Percentiles rank a stretch among this genome's conserved stretches.
Evolutionary conservation across 2,329 filamentous ascomycete species (phyloP).

Genomic region (Apiospora pterosperma): DNA sequence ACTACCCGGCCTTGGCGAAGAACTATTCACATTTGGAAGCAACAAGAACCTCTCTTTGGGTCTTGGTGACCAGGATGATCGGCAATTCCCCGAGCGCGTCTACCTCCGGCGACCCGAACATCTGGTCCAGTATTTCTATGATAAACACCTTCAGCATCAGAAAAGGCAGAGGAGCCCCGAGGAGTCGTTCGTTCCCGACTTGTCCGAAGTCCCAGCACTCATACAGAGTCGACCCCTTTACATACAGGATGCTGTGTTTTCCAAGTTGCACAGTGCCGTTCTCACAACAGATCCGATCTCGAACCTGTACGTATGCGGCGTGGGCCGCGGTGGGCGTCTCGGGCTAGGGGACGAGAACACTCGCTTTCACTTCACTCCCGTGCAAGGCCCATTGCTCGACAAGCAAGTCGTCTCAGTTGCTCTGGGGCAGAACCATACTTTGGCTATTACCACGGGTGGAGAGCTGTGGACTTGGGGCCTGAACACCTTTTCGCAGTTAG

Average conservation of each 20-base stretch:
- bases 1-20: conserved; percentile 58
- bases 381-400: conserved; percentile 72
- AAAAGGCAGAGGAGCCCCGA: conserved; percentile 25
- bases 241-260: conserved; percentile 80
- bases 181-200: conserved; percentile 25
- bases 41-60: conserved; percentile 94
- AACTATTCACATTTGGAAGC: conserved; percentile 91
- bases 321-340: conserved; percentile 84
- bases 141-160: conserved; percentile 57
- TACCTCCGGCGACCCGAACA: conserved; percentile 72
- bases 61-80: conserved; percentile 92
- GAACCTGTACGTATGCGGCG: conserved; percentile 89
- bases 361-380: conserved; percentile 78
- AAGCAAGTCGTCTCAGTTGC: conserved; percentile 76
- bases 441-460: conserved; percentile 82
- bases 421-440: conserved; percentile 85
- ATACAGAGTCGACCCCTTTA: conserved; percentile 69
- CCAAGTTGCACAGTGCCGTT: conserved; percentile 87
- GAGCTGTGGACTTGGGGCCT: conserved; percentile 94
- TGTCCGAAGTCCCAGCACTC: conserved; percentile 64
- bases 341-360: conserved; percentile 89
- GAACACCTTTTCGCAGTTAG: conserved; percentile 81
- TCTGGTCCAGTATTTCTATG: conserved; percentile 69
- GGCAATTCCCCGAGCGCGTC: conserved; percentile 87
- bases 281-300: conserved; percentile 82